Percentiles rank a stretch among this genome's conserved stretches.
phyloP scores from a whole-genome alignment of 805 yeast species.

The Wickerhamomyces silvicola region DNA sequence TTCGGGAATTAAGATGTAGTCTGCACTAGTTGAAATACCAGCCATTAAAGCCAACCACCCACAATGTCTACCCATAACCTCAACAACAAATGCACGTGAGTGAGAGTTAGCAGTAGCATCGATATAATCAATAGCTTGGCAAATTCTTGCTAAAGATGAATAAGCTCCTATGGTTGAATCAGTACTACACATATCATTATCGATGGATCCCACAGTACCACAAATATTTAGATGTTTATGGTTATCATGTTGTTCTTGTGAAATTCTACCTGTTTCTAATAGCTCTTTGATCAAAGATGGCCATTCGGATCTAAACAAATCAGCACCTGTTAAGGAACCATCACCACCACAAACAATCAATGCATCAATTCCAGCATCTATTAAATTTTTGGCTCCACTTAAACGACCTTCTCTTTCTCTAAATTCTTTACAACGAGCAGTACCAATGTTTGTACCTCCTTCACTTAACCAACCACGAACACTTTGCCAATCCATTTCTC shows the following conservation, averaged over 20 bases:
- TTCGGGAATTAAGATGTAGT: slow-evolving; percentile 75
- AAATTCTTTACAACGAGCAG: slow-evolving; percentile 68
- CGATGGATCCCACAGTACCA: slow-evolving; percentile 79
- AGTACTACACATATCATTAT: slow-evolving; percentile 79
- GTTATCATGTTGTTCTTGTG: slow-evolving; percentile 38
- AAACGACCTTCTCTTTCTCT: slow-evolving; percentile 62
- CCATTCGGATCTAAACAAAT: slow-evolving; percentile 71
- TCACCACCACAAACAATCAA: slow-evolving; percentile 80
- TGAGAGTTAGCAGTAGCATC: slow-evolving; percentile 83
- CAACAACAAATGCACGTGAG: slow-evolving; percentile 77
- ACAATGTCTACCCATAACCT: slow-evolving; percentile 88
- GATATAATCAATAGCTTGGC: slow-evolving; percentile 70
- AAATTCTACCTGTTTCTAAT: slow-evolving; percentile 35
- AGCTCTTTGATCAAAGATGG: slow-evolving; percentile 61
- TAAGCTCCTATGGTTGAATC: slow-evolving; percentile 80
- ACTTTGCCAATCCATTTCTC: slow-evolving; percentile 64
- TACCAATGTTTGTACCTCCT: slow-evolving; percentile 78
- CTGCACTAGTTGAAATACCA: slow-evolving; percentile 76
- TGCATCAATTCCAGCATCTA: slow-evolving; percentile 69
- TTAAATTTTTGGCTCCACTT: slow-evolving; percentile 56
- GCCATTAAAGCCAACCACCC: slow-evolving; percentile 85
- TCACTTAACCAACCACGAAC: slow-evolving; percentile 63
- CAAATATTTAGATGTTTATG: slow-evolving; percentile 58
- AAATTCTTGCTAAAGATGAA: slow-evolving; percentile 70
- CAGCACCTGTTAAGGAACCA: slow-evolving; percentile 80